Evolutionary conservation across 2,329 filamentous ascomycete species (phyloP).

Genomic region (Torrubiella hemipterigena): DNA sequence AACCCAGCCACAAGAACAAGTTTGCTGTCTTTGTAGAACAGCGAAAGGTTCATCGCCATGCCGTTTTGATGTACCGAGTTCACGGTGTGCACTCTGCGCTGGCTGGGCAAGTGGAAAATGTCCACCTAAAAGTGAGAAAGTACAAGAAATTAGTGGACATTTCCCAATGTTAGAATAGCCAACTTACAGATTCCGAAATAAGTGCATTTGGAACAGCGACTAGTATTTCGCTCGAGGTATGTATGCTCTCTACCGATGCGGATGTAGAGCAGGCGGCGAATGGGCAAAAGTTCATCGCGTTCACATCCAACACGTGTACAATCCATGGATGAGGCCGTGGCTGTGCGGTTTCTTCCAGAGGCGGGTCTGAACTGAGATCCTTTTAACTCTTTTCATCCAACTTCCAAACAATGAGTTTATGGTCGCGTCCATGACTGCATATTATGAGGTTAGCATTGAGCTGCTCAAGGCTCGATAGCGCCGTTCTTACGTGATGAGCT

Average conservation of each 20-base stretch:
- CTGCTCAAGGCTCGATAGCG: slow-evolving; percentile 11
- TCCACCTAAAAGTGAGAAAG: no score
- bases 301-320: slow-evolving; percentile 72
- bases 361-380: slow-evolving; percentile 54
- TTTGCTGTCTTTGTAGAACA: slow-evolving; percentile 37
- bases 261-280: slow-evolving; percentile 50
- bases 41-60: slow-evolving; percentile 78
- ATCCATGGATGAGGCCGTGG: slow-evolving; percentile 63
- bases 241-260: slow-evolving; percentile 9
- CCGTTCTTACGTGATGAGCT: slow-evolving; percentile 63
- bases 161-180: no score
- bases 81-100: slow-evolving; percentile 52
- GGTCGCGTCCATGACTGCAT: slow-evolving; percentile 75
- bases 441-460: background rate
- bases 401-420: slow-evolving; percentile 78
- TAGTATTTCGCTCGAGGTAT: slow-evolving; percentile 48
- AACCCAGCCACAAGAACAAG: slow-evolving; percentile 66
- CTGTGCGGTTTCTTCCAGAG: slow-evolving; percentile 47
- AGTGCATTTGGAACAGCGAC: slow-evolving; percentile 73
- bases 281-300: slow-evolving; percentile 90
- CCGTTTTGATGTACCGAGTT: slow-evolving; percentile 42
- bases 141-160: no score
- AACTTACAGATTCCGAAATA: slow-evolving; percentile 53
- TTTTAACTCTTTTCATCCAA: slow-evolving; percentile 48
- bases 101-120: slow-evolving; percentile 70